phyloP scores from a whole-genome alignment of 208 protist species.

The Leishmania martiniquensis region DNA sequence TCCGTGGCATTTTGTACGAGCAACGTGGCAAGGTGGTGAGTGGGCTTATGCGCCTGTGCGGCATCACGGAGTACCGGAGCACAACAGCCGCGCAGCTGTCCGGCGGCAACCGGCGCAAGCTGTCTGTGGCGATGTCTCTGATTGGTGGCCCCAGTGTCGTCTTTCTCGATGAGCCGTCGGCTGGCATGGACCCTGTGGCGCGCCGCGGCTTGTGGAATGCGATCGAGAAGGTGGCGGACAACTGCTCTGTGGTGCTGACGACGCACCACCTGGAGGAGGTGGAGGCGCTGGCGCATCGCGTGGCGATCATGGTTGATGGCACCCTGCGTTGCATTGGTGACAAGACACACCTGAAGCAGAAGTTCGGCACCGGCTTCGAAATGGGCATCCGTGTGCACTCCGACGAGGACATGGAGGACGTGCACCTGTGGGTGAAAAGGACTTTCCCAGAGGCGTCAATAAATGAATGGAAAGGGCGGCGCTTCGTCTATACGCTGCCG shows the following conservation, averaged over 20 bases:
- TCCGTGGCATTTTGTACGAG: constrained; percentile 39
- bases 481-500: constrained; percentile 56
- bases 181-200: constrained; percentile 67
- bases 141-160: constrained; percentile 58
- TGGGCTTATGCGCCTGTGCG: constrained; percentile 36
- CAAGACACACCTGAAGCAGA: constrained; percentile 74
- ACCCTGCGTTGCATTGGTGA: constrained; percentile 83
- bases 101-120: constrained; percentile 82
- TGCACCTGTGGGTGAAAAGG: constrained; percentile 48
- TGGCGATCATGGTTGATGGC: constrained; percentile 87
- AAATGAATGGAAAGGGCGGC: constrained; percentile 43
- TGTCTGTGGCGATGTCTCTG: constrained; percentile 57
- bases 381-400: constrained; percentile 46
- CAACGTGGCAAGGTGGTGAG: constrained; percentile 31
- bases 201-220: constrained; percentile 69
- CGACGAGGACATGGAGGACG: constrained; percentile 9
- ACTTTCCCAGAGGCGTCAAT: constrained; percentile 35
- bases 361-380: constrained; percentile 71
- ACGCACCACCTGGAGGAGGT: constrained; percentile 95
- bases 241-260: constrained; percentile 86
- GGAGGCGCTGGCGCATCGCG: constrained; percentile 75
- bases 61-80: constrained; percentile 30
- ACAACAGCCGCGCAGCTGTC: constrained; percentile 34
- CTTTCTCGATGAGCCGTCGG: constrained; percentile 74
- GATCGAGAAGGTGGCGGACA: constrained; percentile 55